Percentiles rank a stretch among this genome's conserved stretches.
phyloP scores from a whole-genome alignment of 768 basidiomycete species.

The Plicaturopsis crispa region DNA sequence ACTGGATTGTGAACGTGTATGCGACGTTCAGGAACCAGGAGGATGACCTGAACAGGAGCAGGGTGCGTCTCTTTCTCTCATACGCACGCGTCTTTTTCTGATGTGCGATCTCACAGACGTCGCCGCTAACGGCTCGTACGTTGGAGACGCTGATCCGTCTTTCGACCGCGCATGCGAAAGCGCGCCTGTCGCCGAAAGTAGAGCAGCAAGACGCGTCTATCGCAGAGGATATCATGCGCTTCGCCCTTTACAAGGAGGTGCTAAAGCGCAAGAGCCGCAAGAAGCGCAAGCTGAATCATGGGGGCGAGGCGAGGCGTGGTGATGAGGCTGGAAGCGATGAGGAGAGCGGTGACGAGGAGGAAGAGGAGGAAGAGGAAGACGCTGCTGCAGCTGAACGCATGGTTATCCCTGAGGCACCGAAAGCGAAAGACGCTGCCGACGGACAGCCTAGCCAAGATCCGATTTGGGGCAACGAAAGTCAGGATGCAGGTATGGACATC shows the following conservation, averaged over 20 bases:
- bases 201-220: constrained; percentile 79
- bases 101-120: constrained; percentile 54
- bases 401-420: constrained; percentile 35
- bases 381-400: constrained; percentile 42
- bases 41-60: constrained; percentile 82
- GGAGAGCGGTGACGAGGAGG: constrained; percentile 25
- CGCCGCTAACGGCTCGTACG: constrained; percentile 95
- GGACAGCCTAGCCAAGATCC: constrained; percentile 39
- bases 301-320: constrained; percentile 45
- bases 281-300: constrained; percentile 80
- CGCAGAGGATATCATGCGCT: constrained; percentile 93
- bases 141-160: constrained; percentile 98
- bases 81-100: constrained; percentile 6
- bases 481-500: constrained; percentile 56
- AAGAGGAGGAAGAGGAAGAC: constrained; percentile 12
- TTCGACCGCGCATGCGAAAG: constrained; percentile 95
- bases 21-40: constrained; percentile 89
- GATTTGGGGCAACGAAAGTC: constrained; percentile 61
- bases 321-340: constrained; percentile 33
- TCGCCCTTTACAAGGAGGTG: constrained; percentile 97
- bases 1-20: constrained; percentile 90
- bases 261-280: constrained; percentile 74
- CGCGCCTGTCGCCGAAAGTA: constrained; percentile 81
- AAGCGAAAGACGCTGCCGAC: constrained; percentile 15
- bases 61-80: constrained; percentile 36